A percentile compares a stretch with the other conserved stretches of the same genome.
Evolutionary conservation across 2,329 filamentous ascomycete genomes (phyloP).

Genomic region (Penicillium paneum): DNA sequence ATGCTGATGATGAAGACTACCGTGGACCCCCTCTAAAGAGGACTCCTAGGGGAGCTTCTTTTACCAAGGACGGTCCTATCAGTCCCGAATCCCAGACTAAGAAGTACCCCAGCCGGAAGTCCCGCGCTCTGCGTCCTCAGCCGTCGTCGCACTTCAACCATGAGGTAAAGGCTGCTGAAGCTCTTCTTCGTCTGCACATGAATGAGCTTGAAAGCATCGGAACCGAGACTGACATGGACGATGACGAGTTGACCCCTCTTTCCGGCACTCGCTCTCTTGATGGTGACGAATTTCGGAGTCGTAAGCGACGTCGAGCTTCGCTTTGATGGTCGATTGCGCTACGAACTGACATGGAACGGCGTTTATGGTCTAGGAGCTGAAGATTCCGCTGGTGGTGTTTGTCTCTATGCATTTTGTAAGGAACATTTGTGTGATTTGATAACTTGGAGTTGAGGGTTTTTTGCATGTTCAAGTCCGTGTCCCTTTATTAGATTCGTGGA

Average conservation of each 20-base stretch:
- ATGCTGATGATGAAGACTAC: constrained; percentile 22
- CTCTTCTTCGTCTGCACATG: constrained; percentile 36
- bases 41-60: not conserved
- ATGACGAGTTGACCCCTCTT: not conserved
- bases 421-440: not conserved
- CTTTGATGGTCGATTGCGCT: constrained; percentile 1
- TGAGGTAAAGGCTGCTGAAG: constrained; percentile 39
- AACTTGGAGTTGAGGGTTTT: not conserved
- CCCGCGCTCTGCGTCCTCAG: constrained; percentile 1
- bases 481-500: not conserved
- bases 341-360: not conserved
- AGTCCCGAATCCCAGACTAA: not conserved
- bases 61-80: not conserved
- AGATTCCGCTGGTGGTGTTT: not conserved
- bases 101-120: constrained; percentile 7
- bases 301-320: constrained; percentile 19
- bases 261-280: not conserved
- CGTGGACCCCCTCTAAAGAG: not conserved
- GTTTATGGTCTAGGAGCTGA: not conserved
- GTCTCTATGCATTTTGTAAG: constrained; percentile 1
- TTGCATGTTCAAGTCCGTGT: not conserved
- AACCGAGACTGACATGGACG: constrained; percentile 12
- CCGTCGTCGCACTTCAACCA: constrained; percentile 22
- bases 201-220: constrained; percentile 24
- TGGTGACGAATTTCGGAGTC: not conserved